Evolutionary conservation across 768 basidiomycete genomes (phyloP).

Genomic region (Rhodotorula toruloides): DNA sequence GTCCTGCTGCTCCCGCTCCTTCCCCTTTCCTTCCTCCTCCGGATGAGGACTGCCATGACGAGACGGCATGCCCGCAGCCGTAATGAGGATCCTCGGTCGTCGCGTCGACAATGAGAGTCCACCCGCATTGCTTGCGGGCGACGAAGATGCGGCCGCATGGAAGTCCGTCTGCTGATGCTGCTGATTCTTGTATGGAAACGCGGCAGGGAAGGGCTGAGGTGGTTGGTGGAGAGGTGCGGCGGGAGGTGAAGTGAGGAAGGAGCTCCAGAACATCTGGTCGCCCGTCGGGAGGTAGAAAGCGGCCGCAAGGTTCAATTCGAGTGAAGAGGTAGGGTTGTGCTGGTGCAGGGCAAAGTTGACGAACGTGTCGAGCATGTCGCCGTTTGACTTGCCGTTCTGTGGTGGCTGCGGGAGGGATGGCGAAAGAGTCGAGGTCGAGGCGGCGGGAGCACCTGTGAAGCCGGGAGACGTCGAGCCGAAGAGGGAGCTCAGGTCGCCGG

Average conservation of each 20-base stretch:
- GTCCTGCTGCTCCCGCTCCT: not conserved
- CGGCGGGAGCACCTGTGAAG: not conserved
- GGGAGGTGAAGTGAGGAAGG: conserved; percentile 1
- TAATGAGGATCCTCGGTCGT: not conserved
- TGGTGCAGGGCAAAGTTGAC: not conserved
- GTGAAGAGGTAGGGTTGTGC: not conserved
- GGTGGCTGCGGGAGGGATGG: not conserved
- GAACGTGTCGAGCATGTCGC: not conserved
- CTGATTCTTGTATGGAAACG: not conserved
- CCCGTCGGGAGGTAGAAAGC: conserved; percentile 14
- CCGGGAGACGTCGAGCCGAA: not conserved
- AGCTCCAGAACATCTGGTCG: conserved; percentile 3
- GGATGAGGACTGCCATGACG: not conserved
- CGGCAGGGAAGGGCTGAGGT: not conserved
- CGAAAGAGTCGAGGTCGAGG: not conserved
- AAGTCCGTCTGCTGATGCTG: not conserved
- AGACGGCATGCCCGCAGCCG: not conserved
- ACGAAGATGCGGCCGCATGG: not conserved
- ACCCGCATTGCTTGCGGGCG: not conserved
- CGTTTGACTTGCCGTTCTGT: not conserved
- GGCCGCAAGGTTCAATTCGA: not conserved
- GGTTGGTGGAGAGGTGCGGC: not conserved
- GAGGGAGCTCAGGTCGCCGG: not conserved
- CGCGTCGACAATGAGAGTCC: not conserved
- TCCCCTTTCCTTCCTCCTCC: not conserved